A percentile compares a stretch with the other conserved stretches of the same genome.
phyloP scores from a whole-genome alignment of 1,139 yeast species.

The Hansenula sp. region DNA sequence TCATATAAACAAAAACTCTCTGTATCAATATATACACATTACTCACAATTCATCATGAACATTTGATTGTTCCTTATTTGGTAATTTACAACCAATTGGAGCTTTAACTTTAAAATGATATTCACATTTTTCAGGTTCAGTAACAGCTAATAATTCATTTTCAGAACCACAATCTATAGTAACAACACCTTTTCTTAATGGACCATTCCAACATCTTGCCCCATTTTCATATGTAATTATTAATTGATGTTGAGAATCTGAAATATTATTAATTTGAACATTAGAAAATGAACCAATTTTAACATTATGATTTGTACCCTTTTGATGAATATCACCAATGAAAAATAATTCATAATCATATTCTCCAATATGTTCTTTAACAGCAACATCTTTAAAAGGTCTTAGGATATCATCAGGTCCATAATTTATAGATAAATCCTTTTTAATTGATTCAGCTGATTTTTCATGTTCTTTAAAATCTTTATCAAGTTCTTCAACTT shows the following conservation, averaged over 20 bases:
- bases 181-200: slow-evolving; percentile 66
- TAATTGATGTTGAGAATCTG: slow-evolving; percentile 27
- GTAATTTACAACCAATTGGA: slow-evolving; percentile 62
- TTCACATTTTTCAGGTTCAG: slow-evolving; percentile 88
- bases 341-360: slow-evolving; percentile 66
- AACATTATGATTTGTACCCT: slow-evolving; percentile 39
- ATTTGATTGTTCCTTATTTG: neutral
- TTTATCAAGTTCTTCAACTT: slow-evolving; percentile 18
- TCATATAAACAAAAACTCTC: neutral
- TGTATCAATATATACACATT: neutral
- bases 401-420: slow-evolving; percentile 67
- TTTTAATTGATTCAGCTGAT: slow-evolving; percentile 6
- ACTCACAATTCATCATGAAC: slow-evolving; percentile 1
- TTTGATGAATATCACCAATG: slow-evolving; percentile 53
- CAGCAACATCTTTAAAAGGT: slow-evolving; percentile 48
- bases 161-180: slow-evolving; percentile 63
- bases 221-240: slow-evolving; percentile 55
- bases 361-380: slow-evolving; percentile 53
- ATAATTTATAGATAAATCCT: slow-evolving; percentile 29
- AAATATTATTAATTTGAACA: slow-evolving; percentile 20
- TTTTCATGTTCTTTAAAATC: slow-evolving; percentile 9
- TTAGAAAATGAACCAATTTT: slow-evolving; percentile 47
- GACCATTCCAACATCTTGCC: slow-evolving; percentile 95
- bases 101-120: slow-evolving; percentile 59
- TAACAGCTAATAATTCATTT: slow-evolving; percentile 54